These are phyloP conservation scores for Mycena belliarum DNA, from an alignment of 768 basidiomycete species.

Conservation along the genomic window DNA sequence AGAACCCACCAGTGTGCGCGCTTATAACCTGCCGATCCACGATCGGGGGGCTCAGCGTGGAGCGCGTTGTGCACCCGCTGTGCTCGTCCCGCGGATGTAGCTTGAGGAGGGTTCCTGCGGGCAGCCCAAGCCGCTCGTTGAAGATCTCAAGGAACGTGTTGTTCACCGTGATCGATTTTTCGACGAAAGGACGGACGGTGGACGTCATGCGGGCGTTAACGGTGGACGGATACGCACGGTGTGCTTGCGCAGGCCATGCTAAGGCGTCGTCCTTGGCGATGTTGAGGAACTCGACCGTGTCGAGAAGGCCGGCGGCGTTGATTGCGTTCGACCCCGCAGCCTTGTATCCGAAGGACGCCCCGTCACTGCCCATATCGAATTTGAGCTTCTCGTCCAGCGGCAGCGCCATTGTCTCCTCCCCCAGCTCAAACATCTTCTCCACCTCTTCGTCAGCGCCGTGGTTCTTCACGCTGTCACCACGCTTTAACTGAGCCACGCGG, in stretches of 20 bases:
- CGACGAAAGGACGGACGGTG: conserved; percentile 27
- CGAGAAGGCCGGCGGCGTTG: conserved; percentile 44
- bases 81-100: conserved; percentile 36
- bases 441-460: conserved; percentile 42
- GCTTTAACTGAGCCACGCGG: not conserved
- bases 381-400: conserved; percentile 44
- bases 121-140: conserved; percentile 43
- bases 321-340: conserved; percentile 45
- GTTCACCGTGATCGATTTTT: conserved; percentile 34
- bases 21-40: too few relatives aligned
- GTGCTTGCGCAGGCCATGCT: conserved; percentile 41
- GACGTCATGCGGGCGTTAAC: conserved; percentile 40
- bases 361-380: conserved; percentile 43
- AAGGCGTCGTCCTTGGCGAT: conserved; percentile 52
- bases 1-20: too few relatives aligned
- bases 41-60: conserved; percentile 39
- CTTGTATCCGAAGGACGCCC: conserved; percentile 39
- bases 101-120: conserved; percentile 28
- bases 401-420: conserved; percentile 41
- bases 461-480: conserved; percentile 37
- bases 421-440: conserved; percentile 43
- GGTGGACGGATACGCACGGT: conserved; percentile 45
- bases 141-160: conserved; percentile 42
- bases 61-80: conserved; percentile 45
- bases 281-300: conserved; percentile 48